These are phyloP conservation scores for Mesembryanthemum crystallinum DNA, from an alignment of 148 eudicot genomes.

Conservation along the genomic window DNA sequence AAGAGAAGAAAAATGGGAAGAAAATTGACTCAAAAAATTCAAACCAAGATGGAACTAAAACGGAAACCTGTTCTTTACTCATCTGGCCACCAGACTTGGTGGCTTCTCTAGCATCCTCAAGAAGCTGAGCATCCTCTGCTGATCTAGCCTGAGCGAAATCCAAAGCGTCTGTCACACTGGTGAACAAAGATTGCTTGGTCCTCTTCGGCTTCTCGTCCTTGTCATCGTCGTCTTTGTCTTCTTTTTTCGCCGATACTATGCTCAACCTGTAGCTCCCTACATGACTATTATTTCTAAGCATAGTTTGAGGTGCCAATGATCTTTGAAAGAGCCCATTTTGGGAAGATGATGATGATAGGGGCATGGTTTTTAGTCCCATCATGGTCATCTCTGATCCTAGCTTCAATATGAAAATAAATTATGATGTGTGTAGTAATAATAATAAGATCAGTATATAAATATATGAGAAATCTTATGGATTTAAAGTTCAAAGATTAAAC, in stretches of 20 bases:
- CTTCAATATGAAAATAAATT: background rate
- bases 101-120: slow-evolving; percentile 71
- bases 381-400: background rate
- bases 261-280: slow-evolving; percentile 21
- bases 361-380: slow-evolving; percentile 57
- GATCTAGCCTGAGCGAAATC: slow-evolving; percentile 90
- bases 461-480: background rate
- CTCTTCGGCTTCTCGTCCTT: slow-evolving; percentile 29
- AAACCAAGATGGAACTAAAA: no score
- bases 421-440: background rate
- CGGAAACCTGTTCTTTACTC: slow-evolving; percentile 85
- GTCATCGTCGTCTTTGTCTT: slow-evolving; percentile 31
- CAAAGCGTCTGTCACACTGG: slow-evolving; percentile 75
- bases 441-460: background rate
- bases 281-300: slow-evolving; percentile 17
- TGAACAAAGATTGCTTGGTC: slow-evolving; percentile 66
- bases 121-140: slow-evolving; percentile 65
- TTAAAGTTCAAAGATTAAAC: background rate
- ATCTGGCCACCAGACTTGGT: slow-evolving; percentile 70
- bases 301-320: slow-evolving; percentile 19
- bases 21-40: background rate
- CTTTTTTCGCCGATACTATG: slow-evolving; percentile 46
- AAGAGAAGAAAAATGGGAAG: background rate
- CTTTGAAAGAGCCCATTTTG: slow-evolving; percentile 36
- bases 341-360: slow-evolving; percentile 47